Evolutionary conservation across 2,329 filamentous ascomycete species (phyloP).

Genomic region (Pseudogymnoascus pannorum): DNA sequence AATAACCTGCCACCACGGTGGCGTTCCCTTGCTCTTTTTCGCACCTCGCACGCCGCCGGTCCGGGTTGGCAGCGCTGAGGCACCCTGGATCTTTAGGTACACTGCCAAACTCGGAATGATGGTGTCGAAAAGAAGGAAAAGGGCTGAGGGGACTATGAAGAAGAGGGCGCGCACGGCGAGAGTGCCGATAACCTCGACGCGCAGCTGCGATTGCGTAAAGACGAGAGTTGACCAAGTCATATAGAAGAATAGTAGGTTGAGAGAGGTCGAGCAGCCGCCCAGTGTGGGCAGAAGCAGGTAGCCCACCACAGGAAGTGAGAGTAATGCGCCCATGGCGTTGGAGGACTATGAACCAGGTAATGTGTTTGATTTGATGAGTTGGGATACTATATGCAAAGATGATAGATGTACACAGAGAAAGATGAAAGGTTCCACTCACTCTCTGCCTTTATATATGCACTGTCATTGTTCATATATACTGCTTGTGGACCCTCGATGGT

Average conservation of each 20-base stretch:
- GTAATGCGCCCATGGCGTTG: constrained; percentile 51
- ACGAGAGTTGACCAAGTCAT: constrained; percentile 84
- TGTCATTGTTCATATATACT: constrained; percentile 16
- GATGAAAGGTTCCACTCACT: background rate
- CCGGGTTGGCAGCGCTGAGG: constrained; percentile 42
- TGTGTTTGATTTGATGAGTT: background rate
- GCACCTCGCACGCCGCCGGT: constrained; percentile 28
- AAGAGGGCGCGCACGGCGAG: constrained; percentile 60
- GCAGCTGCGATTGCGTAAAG: constrained; percentile 65
- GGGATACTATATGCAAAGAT: background rate
- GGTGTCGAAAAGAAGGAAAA: constrained; percentile 68
- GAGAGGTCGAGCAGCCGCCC: constrained; percentile 65
- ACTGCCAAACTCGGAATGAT: constrained; percentile 61
- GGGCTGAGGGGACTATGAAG: constrained; percentile 64
- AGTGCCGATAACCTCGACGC: constrained; percentile 67
- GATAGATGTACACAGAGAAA: background rate
- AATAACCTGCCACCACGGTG: constrained; percentile 40
- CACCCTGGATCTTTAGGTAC: constrained; percentile 60
- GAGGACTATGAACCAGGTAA: background rate
- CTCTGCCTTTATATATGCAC: background rate
- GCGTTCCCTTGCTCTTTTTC: constrained; percentile 32
- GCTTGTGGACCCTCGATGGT: background rate
- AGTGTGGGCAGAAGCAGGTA: constrained; percentile 55
- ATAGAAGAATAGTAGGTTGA: constrained; percentile 85
- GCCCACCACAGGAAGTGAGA: constrained; percentile 66